phyloP scores from a whole-genome alignment of 192 early-diverging fungal genomes.

The Umbelopsis sp. region DNA sequence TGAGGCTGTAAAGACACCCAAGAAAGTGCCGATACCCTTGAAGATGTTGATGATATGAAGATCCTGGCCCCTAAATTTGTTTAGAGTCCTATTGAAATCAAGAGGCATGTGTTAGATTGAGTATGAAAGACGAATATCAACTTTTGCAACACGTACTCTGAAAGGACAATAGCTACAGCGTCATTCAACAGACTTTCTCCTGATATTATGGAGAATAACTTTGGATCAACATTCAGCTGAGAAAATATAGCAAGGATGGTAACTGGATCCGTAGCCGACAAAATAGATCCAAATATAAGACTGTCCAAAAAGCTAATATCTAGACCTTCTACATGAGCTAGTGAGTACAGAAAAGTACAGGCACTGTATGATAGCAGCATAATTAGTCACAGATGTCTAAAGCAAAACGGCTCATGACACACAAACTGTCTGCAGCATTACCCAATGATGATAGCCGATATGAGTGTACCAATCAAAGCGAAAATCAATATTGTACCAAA shows the following conservation, averaged over 20 bases:
- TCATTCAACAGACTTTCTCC: slow-evolving; percentile 96
- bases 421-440: slow-evolving; percentile 30
- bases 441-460: slow-evolving; percentile 91
- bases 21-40: slow-evolving; percentile 70
- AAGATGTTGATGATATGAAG: slow-evolving; percentile 67
- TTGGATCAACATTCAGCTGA: slow-evolving; percentile 91
- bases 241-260: slow-evolving; percentile 95
- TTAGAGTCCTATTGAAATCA: slow-evolving; percentile 60
- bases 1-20: slow-evolving; percentile 83
- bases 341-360: slow-evolving; percentile 68
- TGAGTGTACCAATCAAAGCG: slow-evolving; percentile 92
- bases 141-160: slow-evolving; percentile 54
- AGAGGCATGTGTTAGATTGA: slow-evolving; percentile 11
- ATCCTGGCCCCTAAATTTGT: slow-evolving; percentile 73
- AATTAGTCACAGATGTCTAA: slow-evolving; percentile 18
- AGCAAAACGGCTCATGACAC: neutral
- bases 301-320: slow-evolving; percentile 85
- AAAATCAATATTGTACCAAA: slow-evolving; percentile 90
- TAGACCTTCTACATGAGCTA: slow-evolving; percentile 70
- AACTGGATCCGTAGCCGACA: slow-evolving; percentile 97
- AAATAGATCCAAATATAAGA: slow-evolving; percentile 92
- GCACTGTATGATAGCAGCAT: slow-evolving; percentile 39
- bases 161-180: slow-evolving; percentile 97
- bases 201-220: slow-evolving; percentile 95
- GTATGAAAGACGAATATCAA: neutral